Base-by-base conservation (phyloP, 306 rosid species). In the Lathyrus sativus region DNA sequence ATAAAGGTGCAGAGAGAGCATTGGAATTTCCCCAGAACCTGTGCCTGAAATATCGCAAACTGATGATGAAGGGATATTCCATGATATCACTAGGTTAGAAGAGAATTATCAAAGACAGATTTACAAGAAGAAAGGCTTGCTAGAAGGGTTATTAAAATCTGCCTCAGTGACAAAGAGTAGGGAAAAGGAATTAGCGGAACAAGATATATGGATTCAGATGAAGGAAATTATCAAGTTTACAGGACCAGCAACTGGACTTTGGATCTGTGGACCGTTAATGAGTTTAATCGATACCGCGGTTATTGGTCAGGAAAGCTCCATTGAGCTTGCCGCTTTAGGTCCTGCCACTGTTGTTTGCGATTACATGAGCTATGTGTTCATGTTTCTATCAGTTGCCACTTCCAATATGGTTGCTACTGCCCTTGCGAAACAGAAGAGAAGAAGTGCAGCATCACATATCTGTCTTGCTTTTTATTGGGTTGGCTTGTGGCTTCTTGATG, bases 321-420 rank as follows among this genome's bases (percentile, higher is more conserved):
- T 85, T 78, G 95, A 92, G 85, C 98, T 92, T 37, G 98, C 98
- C 48, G 96, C 98, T 38, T 80, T 92, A 78, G 96, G 96, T 29
- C 96, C 98, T 13, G 96, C 74, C 35, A 92, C 98, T 0, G 96
- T 92, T 72, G 70, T 92, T 38, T 92, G 98, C 61, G 98, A 92
- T 72, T 78, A 85, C 74, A 77, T 80, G 78, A 83, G 93, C 79
- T 90, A 85, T 12, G 67, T 64, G 54, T 92, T 92, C 85, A 92
- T 92, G 98, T 92, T 92, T 76, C 96, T 92, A 49, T 86, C 96
- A 0, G 68, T 92, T 67, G 92, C 98, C 4, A 92, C 98, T 73
- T 92, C 98, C 4, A 92, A 92, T 76, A 88, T 92, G 96, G 93
- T 92, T 49, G 96, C 98, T 51, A 89, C 96, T 44, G 85, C 96